Evolutionary conservation across 805 yeast species (phyloP).

Genomic region (Yamadazyma scolyti): DNA sequence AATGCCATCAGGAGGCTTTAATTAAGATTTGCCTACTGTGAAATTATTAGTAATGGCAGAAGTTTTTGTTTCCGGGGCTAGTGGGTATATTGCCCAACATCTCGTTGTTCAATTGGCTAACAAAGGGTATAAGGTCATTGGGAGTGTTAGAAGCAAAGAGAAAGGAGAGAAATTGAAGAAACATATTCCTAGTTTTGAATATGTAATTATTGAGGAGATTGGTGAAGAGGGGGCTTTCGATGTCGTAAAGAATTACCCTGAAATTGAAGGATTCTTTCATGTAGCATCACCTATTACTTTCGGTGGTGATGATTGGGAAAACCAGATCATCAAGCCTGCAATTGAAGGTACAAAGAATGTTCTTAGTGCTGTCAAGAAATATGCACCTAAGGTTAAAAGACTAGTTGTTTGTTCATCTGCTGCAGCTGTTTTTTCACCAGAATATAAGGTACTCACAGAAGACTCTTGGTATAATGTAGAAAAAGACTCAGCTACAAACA

Average conservation of each 20-base stretch:
- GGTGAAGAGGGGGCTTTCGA: constrained; percentile 22
- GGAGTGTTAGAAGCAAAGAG: constrained; percentile 44
- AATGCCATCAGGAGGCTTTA: too few species aligned
- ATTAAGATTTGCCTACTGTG: too few species aligned
- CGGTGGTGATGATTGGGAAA: constrained; percentile 14
- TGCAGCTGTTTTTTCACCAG: constrained; percentile 20
- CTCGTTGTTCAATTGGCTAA: constrained; percentile 37
- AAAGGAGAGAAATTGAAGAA: constrained; percentile 37
- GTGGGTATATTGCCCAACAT: constrained; percentile 55
- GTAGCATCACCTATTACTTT: constrained; percentile 26
- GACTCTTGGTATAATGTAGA: constrained; percentile 32
- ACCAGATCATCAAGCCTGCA: constrained; percentile 24
- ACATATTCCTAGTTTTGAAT: constrained; percentile 14
- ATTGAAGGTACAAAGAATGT: constrained; percentile 24
- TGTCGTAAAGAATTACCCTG: constrained; percentile 22
- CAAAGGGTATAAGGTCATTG: constrained; percentile 44
- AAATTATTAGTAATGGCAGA: too few species aligned
- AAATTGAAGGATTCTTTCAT: constrained; percentile 24
- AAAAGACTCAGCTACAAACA: constrained; percentile 17
- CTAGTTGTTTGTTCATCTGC: constrained; percentile 51
- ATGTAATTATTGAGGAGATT: constrained; percentile 21
- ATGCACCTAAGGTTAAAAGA: constrained; percentile 38
- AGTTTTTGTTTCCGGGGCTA: constrained; percentile 51
- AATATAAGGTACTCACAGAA: constrained; percentile 17
- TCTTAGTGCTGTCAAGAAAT: constrained; percentile 37